Evolutionary conservation across 2,329 filamentous ascomycete genomes (phyloP).

Genomic region (Epichloe amarillans): DNA sequence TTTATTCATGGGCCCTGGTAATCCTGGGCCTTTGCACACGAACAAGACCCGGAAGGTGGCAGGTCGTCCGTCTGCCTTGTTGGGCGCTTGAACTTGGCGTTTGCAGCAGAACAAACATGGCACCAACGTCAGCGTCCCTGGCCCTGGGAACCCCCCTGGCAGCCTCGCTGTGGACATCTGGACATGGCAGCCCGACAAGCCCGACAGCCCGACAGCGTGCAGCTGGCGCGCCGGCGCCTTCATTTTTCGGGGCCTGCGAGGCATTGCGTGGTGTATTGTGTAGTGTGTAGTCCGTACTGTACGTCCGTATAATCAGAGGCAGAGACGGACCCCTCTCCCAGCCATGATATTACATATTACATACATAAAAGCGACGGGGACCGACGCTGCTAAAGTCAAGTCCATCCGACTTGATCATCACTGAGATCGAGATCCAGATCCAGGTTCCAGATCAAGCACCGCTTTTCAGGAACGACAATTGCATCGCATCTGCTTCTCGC

Average conservation of each 20-base stretch:
- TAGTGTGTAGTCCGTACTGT: not conserved
- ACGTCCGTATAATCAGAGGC: no score
- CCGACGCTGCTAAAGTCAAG: slow-evolving; percentile 13
- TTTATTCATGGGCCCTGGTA: not conserved
- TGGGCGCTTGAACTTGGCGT: not conserved
- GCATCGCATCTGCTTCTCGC: slow-evolving; percentile 1
- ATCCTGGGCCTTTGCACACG: not conserved
- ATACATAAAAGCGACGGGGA: slow-evolving; percentile 26
- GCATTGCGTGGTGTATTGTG: not conserved
- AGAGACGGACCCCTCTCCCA: slow-evolving; percentile 17
- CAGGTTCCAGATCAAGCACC: not conserved
- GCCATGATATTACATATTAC: slow-evolving; percentile 25
- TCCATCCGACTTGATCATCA: slow-evolving; percentile 17
- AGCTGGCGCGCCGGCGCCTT: not conserved
- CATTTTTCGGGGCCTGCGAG: not conserved
- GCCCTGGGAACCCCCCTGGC: no score
- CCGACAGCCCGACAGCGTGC: not conserved
- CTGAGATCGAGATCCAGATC: not conserved
- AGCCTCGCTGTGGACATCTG: not conserved
- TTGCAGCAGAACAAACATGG: no score
- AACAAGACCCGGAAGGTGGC: not conserved
- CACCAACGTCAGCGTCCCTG: not conserved
- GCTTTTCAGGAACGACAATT: not conserved
- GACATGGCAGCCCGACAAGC: not conserved
- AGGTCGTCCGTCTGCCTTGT: not conserved